Evolutionary conservation across 2,329 filamentous ascomycete genomes (phyloP).

Genomic region (Fusarium tuaranense): DNA sequence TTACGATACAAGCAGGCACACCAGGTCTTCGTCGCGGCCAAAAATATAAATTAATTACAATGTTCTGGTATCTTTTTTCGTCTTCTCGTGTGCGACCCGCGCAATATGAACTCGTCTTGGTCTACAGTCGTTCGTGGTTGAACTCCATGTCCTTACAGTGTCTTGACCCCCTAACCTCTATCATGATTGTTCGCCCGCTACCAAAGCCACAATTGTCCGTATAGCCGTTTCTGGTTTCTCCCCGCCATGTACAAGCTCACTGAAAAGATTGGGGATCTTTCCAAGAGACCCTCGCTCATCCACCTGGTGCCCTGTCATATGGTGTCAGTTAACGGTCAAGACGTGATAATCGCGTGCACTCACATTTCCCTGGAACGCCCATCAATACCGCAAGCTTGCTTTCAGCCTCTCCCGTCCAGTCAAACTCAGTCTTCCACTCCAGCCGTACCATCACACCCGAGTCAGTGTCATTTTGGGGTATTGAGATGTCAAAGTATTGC

Average conservation of each 20-base stretch:
- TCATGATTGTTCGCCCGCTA: slow-evolving; percentile 58
- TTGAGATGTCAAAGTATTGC: slow-evolving; percentile 59
- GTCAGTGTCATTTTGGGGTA: slow-evolving; percentile 49
- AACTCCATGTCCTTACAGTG: background rate
- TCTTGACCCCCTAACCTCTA: slow-evolving; percentile 1
- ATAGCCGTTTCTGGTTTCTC: slow-evolving; percentile 68
- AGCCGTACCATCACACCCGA: slow-evolving; percentile 61
- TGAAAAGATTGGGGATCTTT: slow-evolving; percentile 71
- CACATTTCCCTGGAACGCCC: slow-evolving; percentile 72
- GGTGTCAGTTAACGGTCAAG: slow-evolving; percentile 25
- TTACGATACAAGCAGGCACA: background rate
- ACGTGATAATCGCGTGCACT: slow-evolving; percentile 49
- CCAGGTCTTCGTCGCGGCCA: slow-evolving; percentile 11
- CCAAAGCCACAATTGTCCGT: slow-evolving; percentile 69
- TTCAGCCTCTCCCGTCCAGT: slow-evolving; percentile 79
- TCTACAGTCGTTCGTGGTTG: background rate
- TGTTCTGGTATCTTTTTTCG: slow-evolving; percentile 27
- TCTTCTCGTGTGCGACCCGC: slow-evolving; percentile 21
- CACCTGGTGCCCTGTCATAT: slow-evolving; percentile 65
- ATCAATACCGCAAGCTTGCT: slow-evolving; percentile 67
- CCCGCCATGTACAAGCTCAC: slow-evolving; percentile 66
- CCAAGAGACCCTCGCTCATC: slow-evolving; percentile 68
- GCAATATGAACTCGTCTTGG: background rate
- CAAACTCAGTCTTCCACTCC: slow-evolving; percentile 73
- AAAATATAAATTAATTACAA: slow-evolving; percentile 36